Evolutionary conservation across 163 green algal species (phyloP).

Genomic region (Scenedesmus sp.): DNA sequence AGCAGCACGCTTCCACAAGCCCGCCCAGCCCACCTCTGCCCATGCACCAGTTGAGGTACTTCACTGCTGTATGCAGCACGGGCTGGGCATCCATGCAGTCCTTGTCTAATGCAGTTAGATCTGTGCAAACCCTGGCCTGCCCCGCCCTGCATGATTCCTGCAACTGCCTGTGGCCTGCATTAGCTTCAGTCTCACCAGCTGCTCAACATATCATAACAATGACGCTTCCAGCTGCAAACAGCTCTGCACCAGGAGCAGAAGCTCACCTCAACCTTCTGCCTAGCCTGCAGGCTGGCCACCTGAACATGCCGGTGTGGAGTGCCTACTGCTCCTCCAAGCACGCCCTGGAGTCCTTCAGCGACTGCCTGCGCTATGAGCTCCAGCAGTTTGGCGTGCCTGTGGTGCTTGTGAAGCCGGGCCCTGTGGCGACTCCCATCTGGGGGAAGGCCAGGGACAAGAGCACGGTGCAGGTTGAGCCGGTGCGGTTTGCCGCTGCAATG

Average conservation of each 20-base stretch:
- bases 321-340: conserved; percentile 32
- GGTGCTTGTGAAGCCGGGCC: conserved; percentile 40
- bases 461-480: not conserved
- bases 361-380: conserved; percentile 40
- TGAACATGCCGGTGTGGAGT: conserved; percentile 39
- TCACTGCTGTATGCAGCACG: too few species aligned
- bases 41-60: too few species aligned
- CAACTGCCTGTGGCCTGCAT: too few species aligned
- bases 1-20: not conserved
- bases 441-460: conserved; percentile 15
- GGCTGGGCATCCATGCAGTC: too few species aligned
- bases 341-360: conserved; percentile 17
- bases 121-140: too few species aligned
- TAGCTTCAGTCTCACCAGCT: too few species aligned
- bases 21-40: too few species aligned
- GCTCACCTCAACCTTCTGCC: not conserved
- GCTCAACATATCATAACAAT: too few species aligned
- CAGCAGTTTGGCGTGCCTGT: conserved; percentile 14
- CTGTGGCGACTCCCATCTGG: conserved; percentile 42
- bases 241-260: too few species aligned
- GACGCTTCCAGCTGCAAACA: too few species aligned
- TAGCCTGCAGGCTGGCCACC: conserved; percentile 33
- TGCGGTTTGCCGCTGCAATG: not conserved
- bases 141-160: too few species aligned
- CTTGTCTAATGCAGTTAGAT: too few species aligned